These are phyloP conservation scores for Taphrina communis DNA, from an alignment of 1,139 yeast genomes.

Conservation along the genomic window DNA sequence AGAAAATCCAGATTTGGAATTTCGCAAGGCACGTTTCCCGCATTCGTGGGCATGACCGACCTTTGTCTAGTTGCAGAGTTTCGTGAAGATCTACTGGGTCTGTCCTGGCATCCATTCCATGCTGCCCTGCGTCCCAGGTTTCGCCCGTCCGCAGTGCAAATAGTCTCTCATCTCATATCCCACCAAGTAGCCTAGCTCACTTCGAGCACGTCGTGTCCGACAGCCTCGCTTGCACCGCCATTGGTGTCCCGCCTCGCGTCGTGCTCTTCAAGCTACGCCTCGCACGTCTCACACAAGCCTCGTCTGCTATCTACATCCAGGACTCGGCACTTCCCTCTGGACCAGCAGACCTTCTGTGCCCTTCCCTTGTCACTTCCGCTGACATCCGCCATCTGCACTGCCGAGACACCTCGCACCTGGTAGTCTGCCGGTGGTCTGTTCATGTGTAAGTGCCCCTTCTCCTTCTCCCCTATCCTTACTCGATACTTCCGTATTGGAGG, in stretches of 20 bases:
- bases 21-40: constrained; percentile 16
- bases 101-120: constrained; percentile 4
- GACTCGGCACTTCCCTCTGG: constrained; percentile 4
- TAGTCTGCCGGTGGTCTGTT: constrained; percentile 11
- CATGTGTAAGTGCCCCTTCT: constrained; percentile 10
- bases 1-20: constrained; percentile 2
- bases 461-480: background rate
- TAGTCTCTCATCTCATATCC: background rate
- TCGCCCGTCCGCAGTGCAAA: too few relatives aligned
- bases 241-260: constrained; percentile 9
- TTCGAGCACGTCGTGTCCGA: background rate
- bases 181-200: background rate
- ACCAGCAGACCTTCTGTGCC: constrained; percentile 3
- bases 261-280: constrained; percentile 8
- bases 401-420: constrained; percentile 5
- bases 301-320: constrained; percentile 5
- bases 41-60: background rate
- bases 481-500: background rate
- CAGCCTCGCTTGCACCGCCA: constrained; percentile 13
- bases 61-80: background rate
- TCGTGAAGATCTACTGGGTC: background rate
- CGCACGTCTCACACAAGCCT: constrained; percentile 8
- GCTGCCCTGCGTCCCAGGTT: background rate
- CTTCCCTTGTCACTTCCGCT: constrained; percentile 8
- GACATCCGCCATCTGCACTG: constrained; percentile 18